Conservation (phyloP, 2,329 filamentous ascomycete genomes). For the Passalora sequoiae region DNA sequence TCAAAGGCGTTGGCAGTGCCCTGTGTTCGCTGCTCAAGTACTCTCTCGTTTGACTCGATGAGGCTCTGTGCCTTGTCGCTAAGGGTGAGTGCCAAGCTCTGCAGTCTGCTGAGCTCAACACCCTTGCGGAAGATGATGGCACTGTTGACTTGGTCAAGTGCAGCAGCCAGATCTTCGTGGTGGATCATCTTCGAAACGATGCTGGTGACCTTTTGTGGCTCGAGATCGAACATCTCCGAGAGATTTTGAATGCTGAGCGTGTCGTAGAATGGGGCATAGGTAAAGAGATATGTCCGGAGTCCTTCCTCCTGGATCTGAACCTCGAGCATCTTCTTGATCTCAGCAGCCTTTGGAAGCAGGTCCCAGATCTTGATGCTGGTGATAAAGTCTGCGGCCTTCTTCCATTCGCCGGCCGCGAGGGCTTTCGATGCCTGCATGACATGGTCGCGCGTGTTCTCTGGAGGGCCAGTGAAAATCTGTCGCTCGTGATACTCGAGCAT, state of each 20-base stretch:
- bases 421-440: constrained; percentile 99
- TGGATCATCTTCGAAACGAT: constrained; percentile 99
- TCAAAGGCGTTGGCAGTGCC: constrained; percentile 94
- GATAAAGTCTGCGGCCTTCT: constrained; percentile 89
- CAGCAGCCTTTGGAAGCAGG: constrained; percentile 83
- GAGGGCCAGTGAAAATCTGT: constrained; percentile 96
- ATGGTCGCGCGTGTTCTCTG: constrained; percentile 97
- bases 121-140: constrained; percentile 99
- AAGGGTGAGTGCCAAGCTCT: constrained; percentile 88
- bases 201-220: constrained; percentile 83
- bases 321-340: constrained; percentile 95
- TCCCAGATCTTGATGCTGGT: constrained; percentile 99
- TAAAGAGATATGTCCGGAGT: constrained; percentile 96
- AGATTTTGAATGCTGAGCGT: constrained; percentile 83
- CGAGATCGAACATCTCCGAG: constrained; percentile 90
- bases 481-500: constrained; percentile 99
- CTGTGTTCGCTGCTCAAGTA: constrained; percentile 92
- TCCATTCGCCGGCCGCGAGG: constrained; percentile 95
- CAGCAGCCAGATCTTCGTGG: constrained; percentile 93
- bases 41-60: constrained; percentile 96
- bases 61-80: constrained; percentile 94
- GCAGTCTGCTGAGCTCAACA: constrained; percentile 91
- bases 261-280: constrained; percentile 98
- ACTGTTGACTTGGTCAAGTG: constrained; percentile 93
- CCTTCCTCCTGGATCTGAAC: constrained; percentile 99